Conservation (phyloP, 768 basidiomycete species). For the Sarcodon aspratus region DNA sequence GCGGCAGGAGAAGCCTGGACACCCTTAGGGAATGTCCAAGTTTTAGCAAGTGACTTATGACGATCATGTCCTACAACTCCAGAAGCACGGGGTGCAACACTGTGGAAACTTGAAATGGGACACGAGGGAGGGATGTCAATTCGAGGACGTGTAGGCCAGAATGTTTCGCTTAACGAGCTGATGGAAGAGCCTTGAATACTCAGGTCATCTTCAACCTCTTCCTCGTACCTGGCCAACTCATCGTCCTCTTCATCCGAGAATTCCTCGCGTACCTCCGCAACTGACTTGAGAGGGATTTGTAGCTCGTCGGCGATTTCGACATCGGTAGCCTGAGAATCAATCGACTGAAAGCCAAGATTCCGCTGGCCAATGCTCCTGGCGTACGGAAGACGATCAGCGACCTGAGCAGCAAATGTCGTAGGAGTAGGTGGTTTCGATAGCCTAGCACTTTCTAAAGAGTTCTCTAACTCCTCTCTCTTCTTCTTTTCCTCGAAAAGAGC, state of each 20-base stretch:
- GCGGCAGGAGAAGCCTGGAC: slow-evolving; percentile 8
- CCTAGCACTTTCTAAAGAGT: slow-evolving; percentile 33
- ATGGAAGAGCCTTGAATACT: slow-evolving; percentile 23
- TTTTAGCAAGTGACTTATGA: slow-evolving; percentile 42
- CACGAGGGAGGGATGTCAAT: too few relatives aligned
- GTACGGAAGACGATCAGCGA: slow-evolving; percentile 12
- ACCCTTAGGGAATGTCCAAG: slow-evolving; percentile 46
- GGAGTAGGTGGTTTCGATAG: slow-evolving; percentile 36
- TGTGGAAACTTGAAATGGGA: too few relatives aligned
- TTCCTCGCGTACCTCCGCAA: slow-evolving; percentile 43
- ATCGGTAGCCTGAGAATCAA: slow-evolving; percentile 58
- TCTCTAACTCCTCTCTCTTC: slow-evolving; percentile 37
- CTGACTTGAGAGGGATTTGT: slow-evolving; percentile 32
- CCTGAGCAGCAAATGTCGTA: slow-evolving; percentile 16
- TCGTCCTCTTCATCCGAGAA: slow-evolving; percentile 43
- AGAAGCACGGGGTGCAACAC: too few relatives aligned
- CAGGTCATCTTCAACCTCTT: slow-evolving; percentile 52
- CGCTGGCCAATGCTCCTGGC: slow-evolving; percentile 22
- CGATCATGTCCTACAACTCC: slow-evolving; percentile 13
- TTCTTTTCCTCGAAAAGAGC: slow-evolving; percentile 28
- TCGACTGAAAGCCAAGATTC: slow-evolving; percentile 42
- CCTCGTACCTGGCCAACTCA: slow-evolving; percentile 53
- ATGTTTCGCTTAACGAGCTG: slow-evolving; percentile 13
- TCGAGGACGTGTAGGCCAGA: too few relatives aligned
- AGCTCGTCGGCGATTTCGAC: slow-evolving; percentile 43